Base-by-base conservation (phyloP, 768 basidiomycete species). In the Hygrophorus russula region DNA sequence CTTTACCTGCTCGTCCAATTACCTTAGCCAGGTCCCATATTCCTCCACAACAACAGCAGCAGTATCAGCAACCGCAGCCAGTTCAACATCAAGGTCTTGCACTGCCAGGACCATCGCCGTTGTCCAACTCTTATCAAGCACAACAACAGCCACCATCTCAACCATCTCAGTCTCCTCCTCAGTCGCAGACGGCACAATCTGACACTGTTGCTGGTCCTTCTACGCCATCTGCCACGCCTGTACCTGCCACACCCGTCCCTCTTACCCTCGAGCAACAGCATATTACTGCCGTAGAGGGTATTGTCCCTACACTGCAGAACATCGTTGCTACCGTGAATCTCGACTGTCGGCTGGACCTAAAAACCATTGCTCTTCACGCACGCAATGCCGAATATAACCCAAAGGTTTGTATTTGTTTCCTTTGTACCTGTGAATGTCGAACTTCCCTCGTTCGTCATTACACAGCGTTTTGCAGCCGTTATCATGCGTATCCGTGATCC, bases 401-500 rank as follows among this genome's bases (percentile, higher is more conserved):
- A 40, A 97, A 99, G 91, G 96, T 98, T 77, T 66, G 88, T 85
- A 71, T 52, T 53, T 58, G 57, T 58, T 61, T 62, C 69, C 53
- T 61, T 51, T 53, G n/a, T 64, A 57, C 63, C 63, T 66, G 64
- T 66, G 56, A 65, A 71, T 71, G 66, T 70, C 74, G 72, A 76
- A 73, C 76, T 76, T 66, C 68, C 64, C 62, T 67, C 34, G 49
- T 49, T 49, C 49, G 45, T 38, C 46, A 43, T 57, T 66, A 51
- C 68, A 44, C 70, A 99, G 96, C 96, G 96, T 83, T 99, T 99
- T 71, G 96, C 94, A 54, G 96, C 96, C 48, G 96, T 98, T 53
- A 98, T 99, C 68, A 99, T 99, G 96, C 90, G 96, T 64, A 98
- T 99, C 59, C 92, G 96, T 53, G 96, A 98, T 55, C 96, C 96